Conservation (phyloP, 1,284 basidiomycete genomes). For the Lignosus rhinocerotis region DNA sequence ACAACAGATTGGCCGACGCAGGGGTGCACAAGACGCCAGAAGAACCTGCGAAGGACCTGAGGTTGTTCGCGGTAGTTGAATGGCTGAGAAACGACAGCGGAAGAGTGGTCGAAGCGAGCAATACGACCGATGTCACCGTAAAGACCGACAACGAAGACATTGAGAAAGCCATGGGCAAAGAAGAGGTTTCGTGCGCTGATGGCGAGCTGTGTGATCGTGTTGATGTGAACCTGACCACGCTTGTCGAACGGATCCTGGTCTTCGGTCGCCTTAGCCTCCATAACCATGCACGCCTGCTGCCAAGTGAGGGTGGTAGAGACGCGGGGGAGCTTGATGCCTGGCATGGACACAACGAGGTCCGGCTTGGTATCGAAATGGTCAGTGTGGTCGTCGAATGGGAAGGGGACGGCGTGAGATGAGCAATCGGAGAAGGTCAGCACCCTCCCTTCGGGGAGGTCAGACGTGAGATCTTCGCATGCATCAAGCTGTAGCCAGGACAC, state of each 20-base stretch:
- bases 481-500: background rate
- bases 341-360: background rate
- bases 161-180: constrained; percentile 15
- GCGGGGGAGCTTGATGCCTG: background rate
- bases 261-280: background rate
- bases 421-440: background rate
- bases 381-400: background rate
- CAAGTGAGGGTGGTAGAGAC: background rate
- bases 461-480: background rate
- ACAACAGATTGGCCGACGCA: background rate
- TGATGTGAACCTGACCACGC: background rate
- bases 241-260: background rate
- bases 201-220: background rate
- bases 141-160: constrained; percentile 14
- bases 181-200: constrained; percentile 15
- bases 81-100: background rate
- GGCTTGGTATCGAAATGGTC: background rate
- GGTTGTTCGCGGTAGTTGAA: background rate
- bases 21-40: constrained; percentile 9
- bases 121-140: constrained; percentile 15
- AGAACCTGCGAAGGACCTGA: background rate
- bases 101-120: constrained; percentile 4
- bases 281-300: background rate
- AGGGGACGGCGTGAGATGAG: background rate
- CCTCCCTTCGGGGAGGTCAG: background rate